These are phyloP conservation scores for Ogataea neopini DNA, from an alignment of 805 yeast genomes.

Conservation along the genomic window DNA sequence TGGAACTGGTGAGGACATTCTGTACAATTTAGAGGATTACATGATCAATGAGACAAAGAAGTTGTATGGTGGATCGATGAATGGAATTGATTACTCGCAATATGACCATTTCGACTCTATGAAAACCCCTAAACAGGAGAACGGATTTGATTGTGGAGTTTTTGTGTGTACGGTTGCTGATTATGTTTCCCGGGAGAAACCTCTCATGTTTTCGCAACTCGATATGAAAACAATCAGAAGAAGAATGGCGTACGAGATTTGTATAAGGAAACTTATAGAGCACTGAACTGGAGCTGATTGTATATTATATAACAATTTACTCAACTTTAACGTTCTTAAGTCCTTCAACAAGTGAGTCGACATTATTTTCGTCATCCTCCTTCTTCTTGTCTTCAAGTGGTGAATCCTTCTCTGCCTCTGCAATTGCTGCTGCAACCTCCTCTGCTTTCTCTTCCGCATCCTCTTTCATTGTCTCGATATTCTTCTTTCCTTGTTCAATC, in stretches of 20 bases:
- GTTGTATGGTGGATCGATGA: slow-evolving; percentile 40
- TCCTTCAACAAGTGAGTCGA: slow-evolving; percentile 16
- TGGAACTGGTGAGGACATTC: slow-evolving; percentile 45
- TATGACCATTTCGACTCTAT: slow-evolving; percentile 28
- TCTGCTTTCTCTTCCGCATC: slow-evolving; percentile 26
- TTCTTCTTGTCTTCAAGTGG: slow-evolving; percentile 4
- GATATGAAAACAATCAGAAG: slow-evolving; percentile 72
- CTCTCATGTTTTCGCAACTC: slow-evolving; percentile 56
- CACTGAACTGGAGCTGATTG: slow-evolving; percentile 9
- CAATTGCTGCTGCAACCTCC: slow-evolving; percentile 29
- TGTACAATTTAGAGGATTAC: slow-evolving; percentile 57
- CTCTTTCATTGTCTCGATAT: slow-evolving; percentile 10
- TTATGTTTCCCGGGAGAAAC: slow-evolving; percentile 52
- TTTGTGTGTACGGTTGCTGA: slow-evolving; percentile 81
- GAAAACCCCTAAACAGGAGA: slow-evolving; percentile 75
- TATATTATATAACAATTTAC: slow-evolving; percentile 3
- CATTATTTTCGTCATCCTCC: slow-evolving; percentile 20
- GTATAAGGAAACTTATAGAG: slow-evolving; percentile 17
- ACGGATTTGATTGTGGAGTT: slow-evolving; percentile 95
- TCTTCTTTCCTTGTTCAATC: slow-evolving; percentile 30
- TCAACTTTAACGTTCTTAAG: slow-evolving; percentile 20
- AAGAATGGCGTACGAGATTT: slow-evolving; percentile 65
- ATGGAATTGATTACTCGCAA: slow-evolving; percentile 32
- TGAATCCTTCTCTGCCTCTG: slow-evolving; percentile 25
- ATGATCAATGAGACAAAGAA: slow-evolving; percentile 67